Conservation (phyloP, 768 basidiomycete genomes). For the Russula emetica region DNA sequence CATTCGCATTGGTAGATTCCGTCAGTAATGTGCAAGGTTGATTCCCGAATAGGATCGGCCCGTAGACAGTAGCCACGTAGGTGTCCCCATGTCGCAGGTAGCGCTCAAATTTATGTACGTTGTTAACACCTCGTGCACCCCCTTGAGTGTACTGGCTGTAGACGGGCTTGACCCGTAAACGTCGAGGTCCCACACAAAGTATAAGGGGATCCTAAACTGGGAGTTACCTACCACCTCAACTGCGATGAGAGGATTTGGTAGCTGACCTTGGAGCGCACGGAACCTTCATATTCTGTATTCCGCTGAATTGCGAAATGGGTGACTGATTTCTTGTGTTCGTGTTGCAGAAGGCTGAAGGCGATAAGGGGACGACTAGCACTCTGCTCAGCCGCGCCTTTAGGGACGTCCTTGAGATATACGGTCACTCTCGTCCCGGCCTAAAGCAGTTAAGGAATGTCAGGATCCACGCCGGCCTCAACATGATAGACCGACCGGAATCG, state of each 20-base stretch:
- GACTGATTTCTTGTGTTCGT: constrained; percentile 94
- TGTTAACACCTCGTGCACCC: constrained; percentile 88
- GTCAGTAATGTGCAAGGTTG: constrained; percentile 73
- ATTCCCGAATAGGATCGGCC: constrained; percentile 83
- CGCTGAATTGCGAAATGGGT: constrained; percentile 90
- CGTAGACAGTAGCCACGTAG: constrained; percentile 82
- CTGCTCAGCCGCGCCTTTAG: constrained; percentile 46
- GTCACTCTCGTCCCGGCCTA: constrained; percentile 83
- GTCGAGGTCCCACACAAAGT: constrained; percentile 83
- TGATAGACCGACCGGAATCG: constrained; percentile 56
- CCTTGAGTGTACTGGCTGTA: constrained; percentile 92
- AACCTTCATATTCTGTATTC: constrained; percentile 88
- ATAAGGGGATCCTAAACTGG: constrained; percentile 72
- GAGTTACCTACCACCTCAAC: background rate
- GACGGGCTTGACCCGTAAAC: constrained; percentile 77
- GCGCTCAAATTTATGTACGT: constrained; percentile 94
- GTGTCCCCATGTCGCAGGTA: constrained; percentile 81
- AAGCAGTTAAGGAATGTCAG: background rate
- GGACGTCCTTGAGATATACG: constrained; percentile 70
- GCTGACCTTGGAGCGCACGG: constrained; percentile 84
- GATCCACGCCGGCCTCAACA: background rate
- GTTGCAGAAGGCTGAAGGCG: constrained; percentile 80
- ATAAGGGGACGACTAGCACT: constrained; percentile 48
- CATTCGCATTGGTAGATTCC: constrained; percentile 62
- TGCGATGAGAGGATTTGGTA: background rate